Evolutionary conservation across 805 yeast genomes (phyloP).

Genomic region (Lipomyces lipofer): DNA sequence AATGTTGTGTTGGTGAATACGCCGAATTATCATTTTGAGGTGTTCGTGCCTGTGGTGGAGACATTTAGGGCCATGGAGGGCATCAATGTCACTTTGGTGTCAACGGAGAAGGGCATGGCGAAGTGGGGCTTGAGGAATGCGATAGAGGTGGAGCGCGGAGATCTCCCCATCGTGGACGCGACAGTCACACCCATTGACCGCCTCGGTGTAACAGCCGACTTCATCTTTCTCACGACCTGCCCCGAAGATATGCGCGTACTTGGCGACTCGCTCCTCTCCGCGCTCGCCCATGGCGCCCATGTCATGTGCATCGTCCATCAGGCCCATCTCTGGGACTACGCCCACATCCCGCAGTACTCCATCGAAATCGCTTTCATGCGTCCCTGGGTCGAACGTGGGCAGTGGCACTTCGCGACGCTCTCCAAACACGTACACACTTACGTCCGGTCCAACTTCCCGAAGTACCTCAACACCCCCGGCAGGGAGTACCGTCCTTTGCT

Average conservation of each 20-base stretch:
- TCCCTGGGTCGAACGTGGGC: constrained; percentile 20
- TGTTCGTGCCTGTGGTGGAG: constrained; percentile 5
- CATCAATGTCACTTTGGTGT: constrained; percentile 11
- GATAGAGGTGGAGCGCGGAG: constrained; percentile 20
- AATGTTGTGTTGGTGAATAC: constrained; percentile 18
- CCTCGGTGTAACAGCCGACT: constrained; percentile 16
- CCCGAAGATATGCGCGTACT: constrained; percentile 26
- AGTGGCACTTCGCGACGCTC: constrained; percentile 21
- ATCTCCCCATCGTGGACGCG: constrained; percentile 6
- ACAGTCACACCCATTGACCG: neutral
- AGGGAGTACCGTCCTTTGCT: constrained; percentile 7
- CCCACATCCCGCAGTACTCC: constrained; percentile 7
- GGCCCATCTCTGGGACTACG: constrained; percentile 24
- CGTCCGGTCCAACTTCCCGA: constrained; percentile 17
- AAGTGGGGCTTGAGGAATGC: constrained; percentile 28
- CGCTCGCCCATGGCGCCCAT: constrained; percentile 17
- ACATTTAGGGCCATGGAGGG: constrained; percentile 2
- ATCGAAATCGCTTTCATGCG: constrained; percentile 16
- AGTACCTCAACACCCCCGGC: constrained; percentile 14
- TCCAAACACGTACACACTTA: constrained; percentile 19
- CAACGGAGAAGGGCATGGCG: constrained; percentile 22
- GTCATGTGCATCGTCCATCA: constrained; percentile 23
- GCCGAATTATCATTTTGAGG: constrained; percentile 20
- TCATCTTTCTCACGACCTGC: constrained; percentile 26
- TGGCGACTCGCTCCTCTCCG: constrained; percentile 6